Conservation (phyloP, 352 stramenopile genomes). For the Globisporangium camurandrum region DNA sequence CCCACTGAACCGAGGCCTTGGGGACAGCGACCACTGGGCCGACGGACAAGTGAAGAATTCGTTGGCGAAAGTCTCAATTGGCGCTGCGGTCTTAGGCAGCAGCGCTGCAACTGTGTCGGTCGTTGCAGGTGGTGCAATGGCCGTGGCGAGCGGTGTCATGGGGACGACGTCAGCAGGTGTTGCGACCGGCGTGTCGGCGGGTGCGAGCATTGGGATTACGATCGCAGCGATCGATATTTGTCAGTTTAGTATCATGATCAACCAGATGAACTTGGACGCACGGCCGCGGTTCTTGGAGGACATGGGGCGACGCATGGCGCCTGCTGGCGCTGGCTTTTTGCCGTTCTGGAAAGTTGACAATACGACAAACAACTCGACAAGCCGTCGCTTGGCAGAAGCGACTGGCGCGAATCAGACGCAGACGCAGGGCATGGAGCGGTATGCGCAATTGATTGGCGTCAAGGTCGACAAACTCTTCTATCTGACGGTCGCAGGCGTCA, state of each 20-base stretch:
- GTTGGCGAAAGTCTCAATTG: slow-evolving; percentile 69
- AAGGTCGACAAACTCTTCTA: slow-evolving; percentile 78
- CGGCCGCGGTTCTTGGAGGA: slow-evolving; percentile 65
- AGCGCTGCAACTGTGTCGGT: slow-evolving; percentile 58
- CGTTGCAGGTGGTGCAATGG: slow-evolving; percentile 50
- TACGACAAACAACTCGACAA: slow-evolving; percentile 7
- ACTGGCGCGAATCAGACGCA: slow-evolving; percentile 13
- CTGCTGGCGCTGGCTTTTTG: slow-evolving; percentile 56
- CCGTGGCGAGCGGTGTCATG: slow-evolving; percentile 48
- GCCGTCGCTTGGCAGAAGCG: slow-evolving; percentile 23
- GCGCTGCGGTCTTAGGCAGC: slow-evolving; percentile 36
- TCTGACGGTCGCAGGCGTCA: slow-evolving; percentile 59
- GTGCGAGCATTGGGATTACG: slow-evolving; percentile 55
- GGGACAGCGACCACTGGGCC: slow-evolving; percentile 55
- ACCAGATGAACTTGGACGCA: slow-evolving; percentile 77
- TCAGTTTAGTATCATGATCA: slow-evolving; percentile 80
- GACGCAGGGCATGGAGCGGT: slow-evolving; percentile 78
- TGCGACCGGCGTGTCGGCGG: slow-evolving; percentile 43
- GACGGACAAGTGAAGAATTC: slow-evolving; percentile 43
- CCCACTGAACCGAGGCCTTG: slow-evolving; percentile 51
- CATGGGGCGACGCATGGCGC: slow-evolving; percentile 67
- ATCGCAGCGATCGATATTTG: slow-evolving; percentile 70
- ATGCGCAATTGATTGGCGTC: slow-evolving; percentile 65
- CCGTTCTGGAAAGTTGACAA: slow-evolving; percentile 44
- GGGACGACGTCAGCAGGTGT: slow-evolving; percentile 48